Evolutionary conservation across 495 filamentous ascomycete species (phyloP), one percentile per base, ranked within the genome.

Genomic region (Penicillium crystallinum): DNA sequence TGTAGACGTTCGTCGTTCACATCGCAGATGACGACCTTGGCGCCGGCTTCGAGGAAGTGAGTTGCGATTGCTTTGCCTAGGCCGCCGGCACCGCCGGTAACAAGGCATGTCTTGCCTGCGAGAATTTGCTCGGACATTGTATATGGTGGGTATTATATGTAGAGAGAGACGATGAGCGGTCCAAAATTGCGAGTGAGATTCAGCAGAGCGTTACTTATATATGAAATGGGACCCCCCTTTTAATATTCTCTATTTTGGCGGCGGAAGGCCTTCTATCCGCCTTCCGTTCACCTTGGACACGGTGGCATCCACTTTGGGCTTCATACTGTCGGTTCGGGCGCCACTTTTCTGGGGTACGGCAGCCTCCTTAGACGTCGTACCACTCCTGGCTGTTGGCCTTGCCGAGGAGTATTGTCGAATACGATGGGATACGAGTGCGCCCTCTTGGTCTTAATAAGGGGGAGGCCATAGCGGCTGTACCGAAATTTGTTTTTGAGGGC

Each of bases 21-120:
- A 46, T 79, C 76, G 33, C 68, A 75, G 43, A 79, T 64, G 0
- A 72, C 69, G 14, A 79, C 69, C 41, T 61, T 71, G 27, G 67
- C 71, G 21, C 71, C 72, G 22, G 68, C 70, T 37, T 62, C 58
- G 6, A 69, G 50, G 48, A 75, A 67, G 1, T 68, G 56, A 4
- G 55, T 55, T 14, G 74, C 72, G 29, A 64, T 73, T 1, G 66
- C 69, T 58, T 74, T 72, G 52, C 76, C 76, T 17, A 77, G 72
- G 14, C 76, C 76, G 33, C 68, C 66, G 31, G 57, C 63, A 4
- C 51, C 76, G 43, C 73, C 72, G 0, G 74, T 75, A 44, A 77
- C 47, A 44, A 76, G 66, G 44, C 67, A 66, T 21, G 66, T 67
- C 53, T 74, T 71, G 43, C 67, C 71, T 10, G 55, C 43, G 18